Percentiles rank a stretch among this genome's conserved stretches.
Evolutionary conservation across 2,329 filamentous ascomycete genomes (phyloP).

Genomic region (Neurospora crassa): DNA sequence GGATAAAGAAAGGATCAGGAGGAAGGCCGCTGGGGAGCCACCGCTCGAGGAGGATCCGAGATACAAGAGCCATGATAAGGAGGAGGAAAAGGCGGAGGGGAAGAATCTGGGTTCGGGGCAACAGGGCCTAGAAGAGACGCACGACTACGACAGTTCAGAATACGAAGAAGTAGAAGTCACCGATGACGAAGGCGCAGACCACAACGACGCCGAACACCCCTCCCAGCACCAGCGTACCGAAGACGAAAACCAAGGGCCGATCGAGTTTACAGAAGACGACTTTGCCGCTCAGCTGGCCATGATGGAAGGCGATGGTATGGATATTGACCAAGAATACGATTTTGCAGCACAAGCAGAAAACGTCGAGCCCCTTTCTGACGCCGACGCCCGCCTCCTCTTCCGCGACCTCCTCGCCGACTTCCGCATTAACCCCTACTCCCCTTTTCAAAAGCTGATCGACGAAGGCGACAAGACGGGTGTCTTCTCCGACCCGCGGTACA

Average conservation of each 20-base stretch:
- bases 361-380: constrained; percentile 59
- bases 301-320: constrained; percentile 71
- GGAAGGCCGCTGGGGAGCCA: constrained; percentile 35
- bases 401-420: constrained; percentile 78
- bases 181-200: constrained; percentile 48
- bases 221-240: constrained; percentile 40
- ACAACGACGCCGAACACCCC: constrained; percentile 37
- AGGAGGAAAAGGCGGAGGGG: constrained; percentile 23
- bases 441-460: constrained; percentile 85
- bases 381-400: constrained; percentile 71
- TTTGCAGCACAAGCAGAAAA: constrained; percentile 46
- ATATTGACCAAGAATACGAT: constrained; percentile 47
- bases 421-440: constrained; percentile 73
- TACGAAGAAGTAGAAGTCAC: constrained; percentile 71
- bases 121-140: constrained; percentile 22
- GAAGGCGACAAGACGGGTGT: constrained; percentile 52
- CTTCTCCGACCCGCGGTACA: constrained; percentile 80
- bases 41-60: not conserved
- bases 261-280: constrained; percentile 90
- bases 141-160: constrained; percentile 53
- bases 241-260: constrained; percentile 32
- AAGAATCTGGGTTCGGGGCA: constrained; percentile 24
- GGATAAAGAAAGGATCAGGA: constrained; percentile 61
- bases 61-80: constrained; percentile 18
- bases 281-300: constrained; percentile 85